phyloP scores from a whole-genome alignment of 176 grass and related monocot species.

The Otatea glauca region DNA sequence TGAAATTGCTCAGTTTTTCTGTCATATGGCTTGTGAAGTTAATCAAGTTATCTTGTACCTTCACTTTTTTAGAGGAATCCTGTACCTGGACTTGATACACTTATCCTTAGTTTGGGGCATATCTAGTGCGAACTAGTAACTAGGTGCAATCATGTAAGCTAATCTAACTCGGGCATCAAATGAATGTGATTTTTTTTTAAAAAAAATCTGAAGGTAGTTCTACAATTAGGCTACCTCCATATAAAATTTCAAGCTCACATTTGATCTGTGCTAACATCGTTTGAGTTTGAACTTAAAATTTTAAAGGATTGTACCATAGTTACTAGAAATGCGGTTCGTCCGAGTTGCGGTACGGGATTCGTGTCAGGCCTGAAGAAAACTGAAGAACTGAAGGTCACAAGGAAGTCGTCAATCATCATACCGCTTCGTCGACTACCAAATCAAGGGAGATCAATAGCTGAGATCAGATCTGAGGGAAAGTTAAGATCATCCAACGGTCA shows the following conservation, averaged over 20 bases:
- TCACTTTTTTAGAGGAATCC: background rate
- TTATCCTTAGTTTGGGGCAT: slow-evolving; percentile 19
- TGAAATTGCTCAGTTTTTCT: slow-evolving; percentile 19
- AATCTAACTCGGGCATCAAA: background rate
- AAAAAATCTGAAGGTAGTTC: background rate
- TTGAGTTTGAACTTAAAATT: slow-evolving; percentile 25
- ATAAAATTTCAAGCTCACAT: background rate
- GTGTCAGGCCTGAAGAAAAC: too few relatives aligned
- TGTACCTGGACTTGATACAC: slow-evolving; percentile 14
- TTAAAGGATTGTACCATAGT: background rate
- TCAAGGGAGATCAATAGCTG: too few relatives aligned
- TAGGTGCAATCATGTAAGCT: slow-evolving; percentile 3
- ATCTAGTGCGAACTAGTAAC: background rate
- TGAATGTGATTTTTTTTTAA: background rate
- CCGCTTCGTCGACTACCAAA: too few relatives aligned
- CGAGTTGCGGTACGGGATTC: too few relatives aligned
- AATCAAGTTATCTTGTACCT: slow-evolving; percentile 17
- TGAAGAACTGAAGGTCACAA: too few relatives aligned
- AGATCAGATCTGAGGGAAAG: too few relatives aligned
- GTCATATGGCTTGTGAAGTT: background rate
- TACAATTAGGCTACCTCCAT: background rate
- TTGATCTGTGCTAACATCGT: slow-evolving; percentile 19
- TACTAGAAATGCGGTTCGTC: too few relatives aligned
- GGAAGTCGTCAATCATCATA: too few relatives aligned
- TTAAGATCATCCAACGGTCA: too few relatives aligned